Evolutionary conservation across 2,329 filamentous ascomycete species (phyloP).

Genomic region (Trichoderma cornu-damae): DNA sequence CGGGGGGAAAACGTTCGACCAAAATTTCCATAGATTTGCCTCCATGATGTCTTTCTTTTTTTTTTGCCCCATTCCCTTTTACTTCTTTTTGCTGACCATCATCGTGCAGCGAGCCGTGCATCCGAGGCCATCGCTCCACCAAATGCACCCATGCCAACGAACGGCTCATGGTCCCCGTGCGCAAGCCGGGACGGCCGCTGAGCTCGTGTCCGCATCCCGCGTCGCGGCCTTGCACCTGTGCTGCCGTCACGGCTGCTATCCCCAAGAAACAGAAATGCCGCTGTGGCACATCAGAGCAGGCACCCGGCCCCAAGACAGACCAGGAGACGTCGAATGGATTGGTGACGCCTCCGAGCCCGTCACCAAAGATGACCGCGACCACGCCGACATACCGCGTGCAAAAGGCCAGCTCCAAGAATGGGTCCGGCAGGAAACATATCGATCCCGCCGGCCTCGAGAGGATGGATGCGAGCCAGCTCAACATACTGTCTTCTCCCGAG

Average conservation of each 20-base stretch:
- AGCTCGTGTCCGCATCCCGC: conserved; percentile 64
- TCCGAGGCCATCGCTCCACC: conserved; percentile 69
- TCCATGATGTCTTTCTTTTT: too few species aligned
- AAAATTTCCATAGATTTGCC: neutral
- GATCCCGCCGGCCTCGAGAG: conserved; percentile 46
- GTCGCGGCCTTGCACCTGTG: conserved; percentile 56
- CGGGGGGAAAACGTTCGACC: too few species aligned
- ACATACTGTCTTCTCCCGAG: conserved; percentile 39
- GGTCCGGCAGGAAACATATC: conserved; percentile 43
- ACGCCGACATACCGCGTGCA: conserved; percentile 41
- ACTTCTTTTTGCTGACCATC: conserved; percentile 2
- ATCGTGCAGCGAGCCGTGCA: conserved; percentile 60
- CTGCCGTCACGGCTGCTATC: conserved; percentile 59
- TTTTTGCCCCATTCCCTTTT: too few species aligned
- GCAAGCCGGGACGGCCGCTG: conserved; percentile 65
- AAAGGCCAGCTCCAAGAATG: conserved; percentile 38
- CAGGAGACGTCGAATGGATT: conserved; percentile 26
- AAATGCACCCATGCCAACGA: conserved; percentile 66
- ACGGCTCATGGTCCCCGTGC: conserved; percentile 63
- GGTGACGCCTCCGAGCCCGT: conserved; percentile 30
- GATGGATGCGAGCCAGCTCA: conserved; percentile 50
- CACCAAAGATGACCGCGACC: conserved; percentile 25
- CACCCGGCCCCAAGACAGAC: conserved; percentile 23
- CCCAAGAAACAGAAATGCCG: conserved; percentile 53
- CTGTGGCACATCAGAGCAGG: conserved; percentile 39